These are phyloP conservation scores for Cercospora nicotianae DNA, from an alignment of 2,329 filamentous ascomycete genomes.

Conservation along the genomic window DNA sequence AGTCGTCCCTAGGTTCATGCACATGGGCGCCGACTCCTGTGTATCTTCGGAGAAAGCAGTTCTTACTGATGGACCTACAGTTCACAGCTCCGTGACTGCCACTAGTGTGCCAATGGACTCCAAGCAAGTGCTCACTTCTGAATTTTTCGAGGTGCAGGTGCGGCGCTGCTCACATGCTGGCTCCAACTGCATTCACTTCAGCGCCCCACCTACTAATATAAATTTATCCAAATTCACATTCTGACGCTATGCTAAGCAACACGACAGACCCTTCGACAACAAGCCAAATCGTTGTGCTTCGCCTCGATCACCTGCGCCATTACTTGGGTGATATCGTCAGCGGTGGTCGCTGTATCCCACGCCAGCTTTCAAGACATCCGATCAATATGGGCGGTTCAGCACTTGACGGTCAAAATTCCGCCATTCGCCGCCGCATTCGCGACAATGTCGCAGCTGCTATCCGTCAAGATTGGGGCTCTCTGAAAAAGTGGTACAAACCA, in stretches of 20 bases:
- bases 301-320: background rate
- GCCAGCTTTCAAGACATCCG: background rate
- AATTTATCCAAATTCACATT: background rate
- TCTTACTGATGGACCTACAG: background rate
- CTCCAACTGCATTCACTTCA: background rate
- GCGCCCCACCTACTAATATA: background rate
- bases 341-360: background rate
- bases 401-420: background rate
- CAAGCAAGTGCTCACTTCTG: background rate
- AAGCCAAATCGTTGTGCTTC: background rate
- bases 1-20: background rate
- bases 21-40: background rate
- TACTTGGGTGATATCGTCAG: background rate
- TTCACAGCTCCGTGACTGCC: background rate
- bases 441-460: conserved; percentile 9
- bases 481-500: conserved; percentile 11
- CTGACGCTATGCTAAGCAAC: background rate
- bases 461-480: background rate
- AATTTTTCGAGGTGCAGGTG: background rate
- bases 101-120: background rate
- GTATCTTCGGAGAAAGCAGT: background rate
- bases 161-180: background rate
- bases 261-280: background rate
- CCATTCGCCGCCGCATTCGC: conserved; percentile 8
- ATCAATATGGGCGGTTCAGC: background rate